A percentile compares a stretch with the other conserved stretches of the same genome.
Conservation (phyloP, 192 early-diverging fungal species). For the Entomortierella beljakovae region DNA sequence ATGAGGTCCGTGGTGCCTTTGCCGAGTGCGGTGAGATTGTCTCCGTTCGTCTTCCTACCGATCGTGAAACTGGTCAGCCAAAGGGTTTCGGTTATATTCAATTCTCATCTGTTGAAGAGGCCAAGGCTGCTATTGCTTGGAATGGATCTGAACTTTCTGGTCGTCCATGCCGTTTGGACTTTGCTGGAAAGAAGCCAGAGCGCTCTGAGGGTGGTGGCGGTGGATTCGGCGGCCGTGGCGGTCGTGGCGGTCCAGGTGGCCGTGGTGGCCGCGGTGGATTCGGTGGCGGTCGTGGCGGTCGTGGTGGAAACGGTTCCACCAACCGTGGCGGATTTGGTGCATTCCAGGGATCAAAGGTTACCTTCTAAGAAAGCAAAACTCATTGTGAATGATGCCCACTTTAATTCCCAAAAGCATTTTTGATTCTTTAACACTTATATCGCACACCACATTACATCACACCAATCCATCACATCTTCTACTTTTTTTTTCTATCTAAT, state of each 20-base stretch:
- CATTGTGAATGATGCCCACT: background rate
- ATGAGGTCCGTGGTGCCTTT: slow-evolving; percentile 66
- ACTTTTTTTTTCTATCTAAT: background rate
- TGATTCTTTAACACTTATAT: too few species aligned
- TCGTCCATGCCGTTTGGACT: slow-evolving; percentile 90
- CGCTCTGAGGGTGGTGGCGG: slow-evolving; percentile 46
- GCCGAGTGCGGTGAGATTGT: slow-evolving; percentile 71
- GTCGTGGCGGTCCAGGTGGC: slow-evolving; percentile 48
- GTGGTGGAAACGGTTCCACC: slow-evolving; percentile 63
- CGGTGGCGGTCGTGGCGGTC: slow-evolving; percentile 65
- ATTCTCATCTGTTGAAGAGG: slow-evolving; percentile 74
- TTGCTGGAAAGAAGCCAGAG: slow-evolving; percentile 64
- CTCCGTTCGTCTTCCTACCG: slow-evolving; percentile 77
- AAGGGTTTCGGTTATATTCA: slow-evolving; percentile 95
- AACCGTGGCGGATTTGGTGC: slow-evolving; percentile 67
- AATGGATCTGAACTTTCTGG: slow-evolving; percentile 84
- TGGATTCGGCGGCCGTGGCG: slow-evolving; percentile 24
- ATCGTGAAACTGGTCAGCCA: slow-evolving; percentile 76
- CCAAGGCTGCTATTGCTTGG: slow-evolving; percentile 82
- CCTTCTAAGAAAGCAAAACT: slow-evolving; percentile 30
- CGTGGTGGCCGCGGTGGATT: slow-evolving; percentile 55
- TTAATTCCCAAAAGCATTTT: background rate
- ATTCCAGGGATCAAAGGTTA: slow-evolving; percentile 51
- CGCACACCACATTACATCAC: too few species aligned
- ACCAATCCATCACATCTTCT: too few species aligned